These are phyloP conservation scores for Scytalidium lignicola DNA, from an alignment of 2,329 filamentous ascomycete genomes.

Conservation along the genomic window DNA sequence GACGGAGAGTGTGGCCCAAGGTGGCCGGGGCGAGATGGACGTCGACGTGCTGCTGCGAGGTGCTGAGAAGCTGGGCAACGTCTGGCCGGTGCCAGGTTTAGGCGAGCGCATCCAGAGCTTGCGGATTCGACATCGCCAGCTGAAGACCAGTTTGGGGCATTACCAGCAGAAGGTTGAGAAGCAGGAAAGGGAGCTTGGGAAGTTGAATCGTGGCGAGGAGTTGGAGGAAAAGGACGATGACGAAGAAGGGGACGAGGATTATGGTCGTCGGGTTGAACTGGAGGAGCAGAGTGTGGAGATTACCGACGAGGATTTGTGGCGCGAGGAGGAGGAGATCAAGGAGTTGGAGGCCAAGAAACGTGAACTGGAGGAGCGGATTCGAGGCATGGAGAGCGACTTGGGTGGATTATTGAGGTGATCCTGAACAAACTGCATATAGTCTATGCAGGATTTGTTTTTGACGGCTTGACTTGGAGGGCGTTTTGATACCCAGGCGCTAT, in stretches of 20 bases:
- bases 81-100: constrained; percentile 80
- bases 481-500: constrained; percentile 2
- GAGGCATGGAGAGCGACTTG: constrained; percentile 63
- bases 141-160: constrained; percentile 68
- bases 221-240: constrained; percentile 50
- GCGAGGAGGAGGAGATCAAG: constrained; percentile 58
- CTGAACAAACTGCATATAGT: background rate
- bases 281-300: constrained; percentile 38
- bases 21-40: constrained; percentile 67
- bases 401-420: constrained; percentile 43
- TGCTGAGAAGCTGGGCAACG: constrained; percentile 82
- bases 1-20: constrained; percentile 30
- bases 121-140: constrained; percentile 64
- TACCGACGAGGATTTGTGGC: constrained; percentile 64
- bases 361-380: constrained; percentile 57
- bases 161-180: constrained; percentile 77
- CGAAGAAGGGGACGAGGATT: constrained; percentile 44
- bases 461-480: background rate
- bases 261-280: constrained; percentile 19
- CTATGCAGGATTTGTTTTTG: background rate
- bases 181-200: constrained; percentile 68
- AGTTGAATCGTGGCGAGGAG: constrained; percentile 62
- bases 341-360: constrained; percentile 60
- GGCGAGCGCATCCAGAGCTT: constrained; percentile 69
- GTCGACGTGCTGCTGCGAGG: constrained; percentile 79